A percentile compares a stretch with the other conserved stretches of the same genome.
phyloP scores from a whole-genome alignment of 2,329 filamentous ascomycete genomes.

The Fusarium fracticaudum region DNA sequence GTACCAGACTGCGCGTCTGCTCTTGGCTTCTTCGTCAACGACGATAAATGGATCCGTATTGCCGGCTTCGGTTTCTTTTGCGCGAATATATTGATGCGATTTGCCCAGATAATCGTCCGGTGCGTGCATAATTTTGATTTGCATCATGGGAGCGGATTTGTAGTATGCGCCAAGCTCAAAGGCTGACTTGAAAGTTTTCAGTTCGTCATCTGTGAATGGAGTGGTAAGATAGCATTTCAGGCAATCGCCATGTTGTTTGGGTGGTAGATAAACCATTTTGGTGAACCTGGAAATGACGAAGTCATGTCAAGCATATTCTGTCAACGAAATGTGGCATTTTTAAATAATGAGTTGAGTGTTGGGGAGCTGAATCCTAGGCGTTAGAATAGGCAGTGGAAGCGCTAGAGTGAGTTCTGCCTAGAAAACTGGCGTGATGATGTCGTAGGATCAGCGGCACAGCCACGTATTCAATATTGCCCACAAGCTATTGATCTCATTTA shows the following conservation, averaged over 20 bases:
- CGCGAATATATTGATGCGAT: neutral
- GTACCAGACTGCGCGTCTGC: neutral
- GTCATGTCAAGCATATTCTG: neutral
- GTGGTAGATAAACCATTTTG: neutral
- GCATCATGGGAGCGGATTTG: neutral
- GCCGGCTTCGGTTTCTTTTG: neutral
- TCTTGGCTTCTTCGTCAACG: neutral
- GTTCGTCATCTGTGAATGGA: neutral
- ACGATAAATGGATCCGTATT: neutral
- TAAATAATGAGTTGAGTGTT: too few species aligned
- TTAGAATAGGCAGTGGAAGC: neutral
- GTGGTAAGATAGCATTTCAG: slow-evolving; percentile 1
- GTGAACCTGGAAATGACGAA: accelerated
- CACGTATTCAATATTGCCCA: neutral
- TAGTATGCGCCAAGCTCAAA: slow-evolving; percentile 4
- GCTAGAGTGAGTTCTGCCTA: neutral
- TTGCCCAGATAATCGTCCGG: neutral
- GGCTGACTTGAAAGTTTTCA: neutral
- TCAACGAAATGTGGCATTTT: neutral
- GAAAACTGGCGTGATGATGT: neutral
- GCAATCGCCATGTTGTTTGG: neutral
- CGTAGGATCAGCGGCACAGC: neutral
- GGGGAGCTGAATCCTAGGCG: neutral
- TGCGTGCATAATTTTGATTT: neutral
- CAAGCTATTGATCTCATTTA: too few species aligned